A percentile compares a stretch with the other conserved stretches of the same genome.
Conservation (phyloP, 306 rosid species). For the Fagus sylvatica region DNA sequence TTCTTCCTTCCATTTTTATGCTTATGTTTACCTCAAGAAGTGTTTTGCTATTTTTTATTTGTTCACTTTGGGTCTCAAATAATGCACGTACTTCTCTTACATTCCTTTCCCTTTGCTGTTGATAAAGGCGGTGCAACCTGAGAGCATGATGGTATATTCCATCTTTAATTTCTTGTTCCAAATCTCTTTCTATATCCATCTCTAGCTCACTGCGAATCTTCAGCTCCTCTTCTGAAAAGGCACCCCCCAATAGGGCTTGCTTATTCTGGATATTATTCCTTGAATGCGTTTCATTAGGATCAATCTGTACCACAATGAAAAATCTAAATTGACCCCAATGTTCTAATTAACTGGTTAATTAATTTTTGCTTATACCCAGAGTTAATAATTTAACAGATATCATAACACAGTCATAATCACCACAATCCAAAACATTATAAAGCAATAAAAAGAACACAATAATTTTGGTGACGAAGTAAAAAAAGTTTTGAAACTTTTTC, state of each 20-base stretch:
- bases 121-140: constrained; percentile 55
- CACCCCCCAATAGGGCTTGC: not conserved
- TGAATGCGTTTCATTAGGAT: not conserved
- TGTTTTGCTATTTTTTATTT: constrained; percentile 9
- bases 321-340: not conserved
- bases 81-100: not conserved
- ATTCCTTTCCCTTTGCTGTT: constrained; percentile 41
- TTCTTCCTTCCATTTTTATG: constrained; percentile 62
- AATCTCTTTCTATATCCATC: constrained; percentile 58
- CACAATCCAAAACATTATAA: too few species aligned
- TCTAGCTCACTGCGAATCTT: constrained; percentile 62
- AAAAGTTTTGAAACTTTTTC: too few species aligned
- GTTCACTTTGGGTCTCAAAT: not conserved
- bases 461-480: too few species aligned
- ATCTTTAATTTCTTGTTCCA: constrained; percentile 73
- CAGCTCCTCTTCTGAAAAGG: constrained; percentile 49
- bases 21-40: constrained; percentile 61
- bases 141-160: constrained; percentile 62
- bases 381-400: too few species aligned
- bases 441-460: too few species aligned
- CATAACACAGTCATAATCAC: too few species aligned
- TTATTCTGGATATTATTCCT: constrained; percentile 5
- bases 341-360: too few species aligned
- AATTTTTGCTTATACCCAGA: too few species aligned
- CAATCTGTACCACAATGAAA: constrained; percentile 6